Evolutionary conservation across 352 stramenopile species (phyloP).

Genomic region (Pythium oligandrum): DNA sequence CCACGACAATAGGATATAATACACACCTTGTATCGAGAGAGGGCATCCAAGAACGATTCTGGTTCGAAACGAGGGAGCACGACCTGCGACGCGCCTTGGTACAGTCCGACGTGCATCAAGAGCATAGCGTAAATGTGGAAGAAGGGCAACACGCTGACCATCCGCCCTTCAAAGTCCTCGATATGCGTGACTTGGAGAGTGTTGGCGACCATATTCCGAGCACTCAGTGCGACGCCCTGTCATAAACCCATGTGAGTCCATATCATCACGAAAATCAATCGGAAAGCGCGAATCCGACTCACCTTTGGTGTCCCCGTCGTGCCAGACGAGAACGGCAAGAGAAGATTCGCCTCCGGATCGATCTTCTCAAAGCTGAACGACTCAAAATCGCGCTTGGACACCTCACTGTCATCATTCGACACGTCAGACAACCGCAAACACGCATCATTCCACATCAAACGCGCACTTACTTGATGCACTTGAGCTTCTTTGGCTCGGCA

Average conservation of each 20-base stretch:
- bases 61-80: slow-evolving; percentile 90
- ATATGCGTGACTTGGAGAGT: slow-evolving; percentile 76
- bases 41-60: slow-evolving; percentile 73
- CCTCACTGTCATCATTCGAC: slow-evolving; percentile 28
- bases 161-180: slow-evolving; percentile 48
- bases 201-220: slow-evolving; percentile 89
- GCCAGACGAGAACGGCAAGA: slow-evolving; percentile 92
- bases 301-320: slow-evolving; percentile 90
- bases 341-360: slow-evolving; percentile 42
- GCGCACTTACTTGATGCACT: slow-evolving; percentile 45
- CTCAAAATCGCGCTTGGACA: slow-evolving; percentile 29
- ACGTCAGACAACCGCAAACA: slow-evolving; percentile 11
- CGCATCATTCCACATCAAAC: slow-evolving; percentile 22
- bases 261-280: slow-evolving; percentile 19
- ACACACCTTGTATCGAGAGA: slow-evolving; percentile 60
- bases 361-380: slow-evolving; percentile 46
- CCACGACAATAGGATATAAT: slow-evolving; percentile 9
- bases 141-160: slow-evolving; percentile 84
- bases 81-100: slow-evolving; percentile 76
- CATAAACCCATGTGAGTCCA: background rate
- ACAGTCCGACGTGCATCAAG: slow-evolving; percentile 77
- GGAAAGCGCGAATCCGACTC: background rate
- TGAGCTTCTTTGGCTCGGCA: slow-evolving; percentile 21
- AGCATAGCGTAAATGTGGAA: slow-evolving; percentile 95
- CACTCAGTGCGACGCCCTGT: slow-evolving; percentile 74